Evolutionary conservation across 2,329 filamentous ascomycete genomes (phyloP), one percentile per base, ranked within the genome.

Genomic region (Calonectria leucothoes): DNA sequence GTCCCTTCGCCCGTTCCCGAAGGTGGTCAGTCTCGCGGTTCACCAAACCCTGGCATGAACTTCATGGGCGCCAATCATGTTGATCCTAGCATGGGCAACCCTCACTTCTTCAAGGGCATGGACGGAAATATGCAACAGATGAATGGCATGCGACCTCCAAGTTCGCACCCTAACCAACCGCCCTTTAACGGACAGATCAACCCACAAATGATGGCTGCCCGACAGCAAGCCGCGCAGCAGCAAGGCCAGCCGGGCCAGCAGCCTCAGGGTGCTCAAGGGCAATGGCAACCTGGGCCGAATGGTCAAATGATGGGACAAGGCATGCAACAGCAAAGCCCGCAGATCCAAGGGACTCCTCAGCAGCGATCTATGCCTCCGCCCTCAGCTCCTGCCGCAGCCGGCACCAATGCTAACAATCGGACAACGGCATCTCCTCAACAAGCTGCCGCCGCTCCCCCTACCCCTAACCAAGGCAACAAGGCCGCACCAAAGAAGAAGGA

Each of bases 401-500:
- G 74, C 29, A 86, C 87, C 70, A 89, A 88, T 76, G 86, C 88
- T 69, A 90, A 91, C 78, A 89, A 87, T 75, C 87, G 89, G 69
- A 88, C 86, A 51, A 89, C 91, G 17, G 90, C 90, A 15, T 92
- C 91, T 23, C 92, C 91, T 29, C 91, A 93, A 78, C 89, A 91
- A 77, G 89, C 89, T 74, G 91, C 89, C 72, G 89, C 91, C 8
- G 93, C 93, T 42, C 94, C 94, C 1, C 94, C 94, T 1, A 97
- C 94, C 5, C 94, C 94, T 1, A 92, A 91, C 66, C 93, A 95
- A 81, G 83, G 87, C 2, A 93, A 92, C 81, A 96, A 96, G 87
- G 85, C 93, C 5, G 92, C 91, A 39, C 93, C 94, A 1, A 95
- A 95, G 84, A 96, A 96, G 89, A 94, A 95, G 87, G 91, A 92